phyloP scores from a whole-genome alignment of 1,284 basidiomycete genomes.

The Sanghuangporus sanghuang region DNA sequence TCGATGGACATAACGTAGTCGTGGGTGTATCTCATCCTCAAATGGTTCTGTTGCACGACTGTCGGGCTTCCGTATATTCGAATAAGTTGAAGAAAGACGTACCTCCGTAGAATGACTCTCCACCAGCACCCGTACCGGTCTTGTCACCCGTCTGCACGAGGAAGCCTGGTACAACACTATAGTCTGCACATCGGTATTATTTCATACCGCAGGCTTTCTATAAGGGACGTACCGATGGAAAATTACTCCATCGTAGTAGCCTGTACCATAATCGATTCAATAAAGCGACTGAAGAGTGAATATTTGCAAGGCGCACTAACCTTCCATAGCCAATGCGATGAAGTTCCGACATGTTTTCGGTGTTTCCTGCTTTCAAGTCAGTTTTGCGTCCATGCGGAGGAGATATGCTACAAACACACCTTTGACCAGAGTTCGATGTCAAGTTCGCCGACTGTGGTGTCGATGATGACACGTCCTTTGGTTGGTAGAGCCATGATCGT shows the following conservation, averaged over 20 bases:
- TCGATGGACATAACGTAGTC: conserved; percentile 78
- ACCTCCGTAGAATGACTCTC: conserved; percentile 91
- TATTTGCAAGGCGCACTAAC: conserved; percentile 40
- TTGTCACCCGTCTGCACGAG: conserved; percentile 95
- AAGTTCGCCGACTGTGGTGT: conserved; percentile 89
- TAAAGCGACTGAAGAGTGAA: neutral
- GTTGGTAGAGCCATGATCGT: conserved; percentile 65
- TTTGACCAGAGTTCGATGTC: conserved; percentile 96
- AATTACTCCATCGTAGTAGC: conserved; percentile 93
- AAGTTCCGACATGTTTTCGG: conserved; percentile 94
- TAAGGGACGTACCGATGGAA: conserved; percentile 71
- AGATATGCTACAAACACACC: conserved; percentile 33
- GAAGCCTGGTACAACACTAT: conserved; percentile 78
- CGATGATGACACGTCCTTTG: conserved; percentile 80
- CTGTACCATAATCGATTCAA: conserved; percentile 39
- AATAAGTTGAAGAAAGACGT: conserved; percentile 21
- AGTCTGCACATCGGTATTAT: neutral
- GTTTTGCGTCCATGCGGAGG: conserved; percentile 1
- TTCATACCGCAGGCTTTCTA: neutral
- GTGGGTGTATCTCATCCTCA: conserved; percentile 90
- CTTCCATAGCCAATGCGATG: conserved; percentile 86
- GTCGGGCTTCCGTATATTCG: neutral
- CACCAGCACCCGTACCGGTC: conserved; percentile 87
- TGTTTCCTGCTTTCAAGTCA: conserved; percentile 59
- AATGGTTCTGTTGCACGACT: conserved; percentile 65